Evolutionary conservation across 108 stramenopile genomes (phyloP).

Genomic region (Fragilaria crotonensis): DNA sequence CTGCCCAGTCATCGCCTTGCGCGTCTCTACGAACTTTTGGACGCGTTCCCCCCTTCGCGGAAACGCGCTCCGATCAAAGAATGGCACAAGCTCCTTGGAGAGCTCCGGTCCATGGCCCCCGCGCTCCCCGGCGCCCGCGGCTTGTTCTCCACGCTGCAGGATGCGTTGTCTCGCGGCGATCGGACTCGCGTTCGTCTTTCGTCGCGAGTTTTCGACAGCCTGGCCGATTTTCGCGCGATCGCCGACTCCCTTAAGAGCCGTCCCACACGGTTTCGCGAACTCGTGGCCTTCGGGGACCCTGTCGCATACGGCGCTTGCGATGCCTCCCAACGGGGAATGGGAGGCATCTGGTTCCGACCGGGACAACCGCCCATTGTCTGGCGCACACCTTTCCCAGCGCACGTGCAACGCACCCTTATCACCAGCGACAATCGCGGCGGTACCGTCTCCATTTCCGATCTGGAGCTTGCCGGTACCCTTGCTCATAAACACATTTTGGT

Average conservation of each 20-base stretch:
- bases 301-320: conserved; percentile 21
- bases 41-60: background rate
- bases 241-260: conserved; percentile 6
- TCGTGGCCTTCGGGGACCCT: conserved; percentile 24
- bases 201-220: conserved; percentile 16
- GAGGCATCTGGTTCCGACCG: conserved; percentile 8
- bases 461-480: no score
- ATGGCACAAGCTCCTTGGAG: conserved; percentile 32
- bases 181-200: conserved; percentile 1
- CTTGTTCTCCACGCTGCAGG: conserved; percentile 11
- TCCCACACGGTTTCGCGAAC: conserved; percentile 29
- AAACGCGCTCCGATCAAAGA: conserved; percentile 11
- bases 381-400: conserved; percentile 22
- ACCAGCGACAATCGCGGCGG: conserved; percentile 21
- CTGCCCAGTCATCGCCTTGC: conserved; percentile 3
- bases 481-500: conserved; percentile 27
- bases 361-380: conserved; percentile 22
- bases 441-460: conserved; percentile 19
- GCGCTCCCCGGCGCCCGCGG: no score
- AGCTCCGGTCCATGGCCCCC: no score
- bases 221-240: conserved; percentile 27
- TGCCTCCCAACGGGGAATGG: conserved; percentile 24
- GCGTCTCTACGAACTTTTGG: conserved; percentile 5
- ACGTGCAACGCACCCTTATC: conserved; percentile 9
- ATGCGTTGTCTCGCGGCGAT: conserved; percentile 5